Evolutionary conservation across 2,329 filamentous ascomycete genomes (phyloP).

Genomic region (Fusarium sp.): DNA sequence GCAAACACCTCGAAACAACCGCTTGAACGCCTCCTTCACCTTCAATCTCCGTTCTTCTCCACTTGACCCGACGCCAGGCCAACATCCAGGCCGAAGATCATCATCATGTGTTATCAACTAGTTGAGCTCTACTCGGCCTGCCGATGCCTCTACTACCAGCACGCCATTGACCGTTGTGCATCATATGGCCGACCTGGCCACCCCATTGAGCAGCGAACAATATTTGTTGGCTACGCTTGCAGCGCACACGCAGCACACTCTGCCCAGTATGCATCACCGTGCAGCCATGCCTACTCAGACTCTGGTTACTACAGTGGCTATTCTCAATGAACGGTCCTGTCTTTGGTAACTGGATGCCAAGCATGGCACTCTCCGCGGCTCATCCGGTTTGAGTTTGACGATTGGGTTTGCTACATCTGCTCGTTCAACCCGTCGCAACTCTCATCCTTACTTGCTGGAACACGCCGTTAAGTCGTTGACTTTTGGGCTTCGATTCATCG

Average conservation of each 20-base stretch:
- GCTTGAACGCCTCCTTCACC: slow-evolving; percentile 2
- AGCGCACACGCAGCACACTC: slow-evolving; percentile 46
- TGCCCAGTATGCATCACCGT: slow-evolving; percentile 52
- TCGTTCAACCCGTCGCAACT: slow-evolving; percentile 60
- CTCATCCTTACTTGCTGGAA: slow-evolving; percentile 59
- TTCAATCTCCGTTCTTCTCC: slow-evolving; percentile 10
- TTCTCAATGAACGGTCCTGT: slow-evolving; percentile 65
- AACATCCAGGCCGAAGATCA: slow-evolving; percentile 22
- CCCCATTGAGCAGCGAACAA: slow-evolving; percentile 75
- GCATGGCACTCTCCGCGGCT: slow-evolving; percentile 55
- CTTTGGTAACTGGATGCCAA: slow-evolving; percentile 60
- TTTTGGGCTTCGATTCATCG: slow-evolving; percentile 41
- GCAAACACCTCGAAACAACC: slow-evolving; percentile 11
- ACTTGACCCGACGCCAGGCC: slow-evolving; percentile 23
- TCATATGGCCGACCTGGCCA: slow-evolving; percentile 81
- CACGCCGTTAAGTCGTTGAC: slow-evolving; percentile 54
- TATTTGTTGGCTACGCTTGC: slow-evolving; percentile 87
- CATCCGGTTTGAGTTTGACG: slow-evolving; percentile 54
- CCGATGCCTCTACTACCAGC: slow-evolving; percentile 87
- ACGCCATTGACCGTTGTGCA: slow-evolving; percentile 85
- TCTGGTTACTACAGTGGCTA: slow-evolving; percentile 64
- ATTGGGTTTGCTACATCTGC: slow-evolving; percentile 62
- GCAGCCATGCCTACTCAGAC: slow-evolving; percentile 58
- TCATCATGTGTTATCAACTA: slow-evolving; percentile 85
- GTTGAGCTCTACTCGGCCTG: slow-evolving; percentile 89